Evolutionary conservation across 1,284 basidiomycete species (phyloP).

Genomic region (Rhodotorula sp.): DNA sequence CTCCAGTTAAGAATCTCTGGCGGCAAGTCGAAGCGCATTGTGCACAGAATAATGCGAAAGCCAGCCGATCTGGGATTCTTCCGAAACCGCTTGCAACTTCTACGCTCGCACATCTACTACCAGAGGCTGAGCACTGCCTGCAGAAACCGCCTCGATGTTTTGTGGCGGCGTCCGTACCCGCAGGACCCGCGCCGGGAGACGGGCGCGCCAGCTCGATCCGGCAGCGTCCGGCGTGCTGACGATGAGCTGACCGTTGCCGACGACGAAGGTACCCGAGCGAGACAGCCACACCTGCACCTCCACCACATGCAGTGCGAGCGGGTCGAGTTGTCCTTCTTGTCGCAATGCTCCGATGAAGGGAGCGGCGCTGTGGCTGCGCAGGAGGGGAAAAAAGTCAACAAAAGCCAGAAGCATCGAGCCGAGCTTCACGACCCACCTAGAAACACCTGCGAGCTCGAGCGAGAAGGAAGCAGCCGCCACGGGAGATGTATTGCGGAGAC

Average conservation of each 20-base stretch:
- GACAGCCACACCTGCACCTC: conserved; percentile 16
- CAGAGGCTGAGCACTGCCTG: no score
- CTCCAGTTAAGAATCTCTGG: no score
- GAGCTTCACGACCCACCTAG: no score
- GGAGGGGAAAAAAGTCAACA: not conserved
- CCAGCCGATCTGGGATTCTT: no score
- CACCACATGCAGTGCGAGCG: not conserved
- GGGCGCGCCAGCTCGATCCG: not conserved
- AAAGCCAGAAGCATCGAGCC: no score
- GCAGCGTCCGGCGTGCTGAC: not conserved
- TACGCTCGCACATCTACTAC: no score
- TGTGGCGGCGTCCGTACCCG: no score
- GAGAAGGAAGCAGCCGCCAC: conserved; percentile 3
- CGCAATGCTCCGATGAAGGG: conserved; percentile 17
- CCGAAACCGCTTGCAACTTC: no score
- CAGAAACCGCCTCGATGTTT: no score
- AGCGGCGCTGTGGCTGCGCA: not conserved
- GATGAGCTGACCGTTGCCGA: conserved; percentile 1
- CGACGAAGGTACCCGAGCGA: conserved; percentile 1
- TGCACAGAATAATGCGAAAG: no score
- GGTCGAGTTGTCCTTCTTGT: conserved; percentile 8
- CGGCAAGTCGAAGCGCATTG: no score
- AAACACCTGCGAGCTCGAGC: conserved; percentile 7
- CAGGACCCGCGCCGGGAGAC: no score
- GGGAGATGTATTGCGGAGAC: conserved; percentile 60